These are phyloP conservation scores for Trichosphaerium sp. DNA, from an alignment of 78 protist genomes.

Conservation along the genomic window DNA sequence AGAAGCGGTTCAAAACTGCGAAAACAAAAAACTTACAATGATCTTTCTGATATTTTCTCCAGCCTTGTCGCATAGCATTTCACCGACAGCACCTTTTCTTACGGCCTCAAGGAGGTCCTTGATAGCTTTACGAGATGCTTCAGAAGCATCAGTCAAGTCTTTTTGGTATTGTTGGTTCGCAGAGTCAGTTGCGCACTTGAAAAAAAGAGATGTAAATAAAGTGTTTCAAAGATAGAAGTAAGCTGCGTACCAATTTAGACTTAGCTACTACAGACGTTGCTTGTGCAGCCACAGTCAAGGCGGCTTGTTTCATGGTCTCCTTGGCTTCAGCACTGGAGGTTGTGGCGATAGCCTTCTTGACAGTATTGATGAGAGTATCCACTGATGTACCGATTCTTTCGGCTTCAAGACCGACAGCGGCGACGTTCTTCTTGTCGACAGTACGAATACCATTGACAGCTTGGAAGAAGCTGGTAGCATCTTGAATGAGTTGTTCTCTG, in stretches of 20 bases:
- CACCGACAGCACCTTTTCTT: conserved; percentile 61
- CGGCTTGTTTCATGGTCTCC: background rate
- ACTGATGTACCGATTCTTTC: conserved; percentile 13
- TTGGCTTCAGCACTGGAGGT: conserved; percentile 29
- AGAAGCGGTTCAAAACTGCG: too few relatives aligned
- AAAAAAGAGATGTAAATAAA: background rate
- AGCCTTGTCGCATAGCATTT: conserved; percentile 45
- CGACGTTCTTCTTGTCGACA: conserved; percentile 16
- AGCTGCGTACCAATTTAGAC: background rate
- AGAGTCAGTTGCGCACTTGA: background rate
- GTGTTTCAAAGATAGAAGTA: background rate
- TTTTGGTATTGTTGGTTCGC: background rate
- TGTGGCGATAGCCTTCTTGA: conserved; percentile 13
- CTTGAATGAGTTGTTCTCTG: too few relatives aligned
- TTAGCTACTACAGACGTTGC: background rate
- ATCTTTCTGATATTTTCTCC: conserved; percentile 18
- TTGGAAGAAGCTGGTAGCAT: too few relatives aligned
- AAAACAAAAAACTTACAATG: too few relatives aligned
- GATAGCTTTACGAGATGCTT: conserved; percentile 11
- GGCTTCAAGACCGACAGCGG: conserved; percentile 45
- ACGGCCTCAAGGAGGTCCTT: conserved; percentile 42
- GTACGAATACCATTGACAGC: conserved; percentile 18
- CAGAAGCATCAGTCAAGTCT: conserved; percentile 19
- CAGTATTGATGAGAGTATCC: background rate
- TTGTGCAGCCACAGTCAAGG: background rate